Evolutionary conservation across 176 grass and related monocot genomes (phyloP), one percentile per base, ranked within the genome.

Genomic region (Saccharum spontaneum): DNA sequence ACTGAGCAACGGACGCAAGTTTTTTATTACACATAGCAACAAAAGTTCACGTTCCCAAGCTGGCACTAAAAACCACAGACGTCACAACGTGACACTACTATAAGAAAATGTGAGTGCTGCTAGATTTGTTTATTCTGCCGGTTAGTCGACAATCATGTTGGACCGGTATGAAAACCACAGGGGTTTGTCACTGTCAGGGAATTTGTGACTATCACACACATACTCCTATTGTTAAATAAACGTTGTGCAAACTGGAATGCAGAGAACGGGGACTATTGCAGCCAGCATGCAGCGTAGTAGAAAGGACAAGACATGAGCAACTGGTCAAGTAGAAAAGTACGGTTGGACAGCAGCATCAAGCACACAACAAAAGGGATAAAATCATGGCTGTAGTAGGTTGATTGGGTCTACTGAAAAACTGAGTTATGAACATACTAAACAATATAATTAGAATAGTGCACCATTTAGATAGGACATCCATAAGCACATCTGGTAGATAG

Each of bases 351-450:
- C 82, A 73, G 50, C 23, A 87, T 11, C 12, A 62, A 43, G 20
- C 38, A 45, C 54, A 16, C 2, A 68, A 22, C 5, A 68, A 70
- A 50, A 79, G 8, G n/a, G 61, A 63, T 71, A 76, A 76, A 84
- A 87, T 84, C 81, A 77, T 46, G 31, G 33, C 76, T 20, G 31
- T 69, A 14, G 77, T 66, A 65, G 64, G 81, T 91, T 76, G 66
- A 81, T 73, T 82, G 82, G 64, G 82, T 83, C 64, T 54, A 64
- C 39, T 50, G 67, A 59, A 0, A 69, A 74, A 41, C 7, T 1
- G 69, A 34, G n/a, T 41, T 46, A 34, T 79, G 18, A 79, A 33
- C 3, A 37, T 6, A 59, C 54, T 22, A 73, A 30, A 79, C 71
- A 17, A 17, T 60, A 23, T 44, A 64, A 77, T 57, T 69, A 13